These are phyloP conservation scores for Lycium ferocissimum DNA, from an alignment of 257 asterid genomes.

Conservation along the genomic window DNA sequence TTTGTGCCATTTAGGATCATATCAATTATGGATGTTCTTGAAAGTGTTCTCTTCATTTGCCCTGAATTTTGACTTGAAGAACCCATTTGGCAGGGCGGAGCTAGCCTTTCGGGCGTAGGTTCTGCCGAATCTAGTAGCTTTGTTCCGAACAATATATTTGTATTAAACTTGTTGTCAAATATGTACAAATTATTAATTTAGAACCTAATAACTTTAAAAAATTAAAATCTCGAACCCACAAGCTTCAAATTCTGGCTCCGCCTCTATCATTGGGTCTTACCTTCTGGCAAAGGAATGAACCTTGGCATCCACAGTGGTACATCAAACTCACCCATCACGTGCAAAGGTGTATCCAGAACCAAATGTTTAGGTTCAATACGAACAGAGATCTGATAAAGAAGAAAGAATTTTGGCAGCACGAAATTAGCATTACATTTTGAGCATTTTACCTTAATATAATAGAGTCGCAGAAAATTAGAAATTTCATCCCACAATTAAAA, in stretches of 20 bases:
- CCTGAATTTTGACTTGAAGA: conserved; percentile 60
- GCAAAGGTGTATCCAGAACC: conserved; percentile 61
- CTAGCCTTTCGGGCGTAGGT: no score
- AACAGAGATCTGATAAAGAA: conserved; percentile 60
- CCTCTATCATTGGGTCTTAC: conserved; percentile 59
- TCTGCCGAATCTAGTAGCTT: no score
- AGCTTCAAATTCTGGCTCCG: no score
- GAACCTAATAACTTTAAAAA: no score
- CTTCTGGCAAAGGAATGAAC: conserved; percentile 79
- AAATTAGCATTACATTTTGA: not conserved
- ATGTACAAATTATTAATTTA: no score
- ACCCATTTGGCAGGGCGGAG: no score
- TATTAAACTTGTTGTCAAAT: no score
- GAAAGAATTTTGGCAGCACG: not conserved
- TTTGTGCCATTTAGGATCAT: no score
- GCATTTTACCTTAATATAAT: not conserved
- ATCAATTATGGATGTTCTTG: conserved; percentile 9
- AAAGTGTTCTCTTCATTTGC: conserved; percentile 41
- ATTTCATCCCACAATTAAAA: not conserved
- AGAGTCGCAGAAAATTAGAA: not conserved
- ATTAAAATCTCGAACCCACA: no score
- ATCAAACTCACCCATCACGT: conserved; percentile 75
- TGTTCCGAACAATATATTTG: no score
- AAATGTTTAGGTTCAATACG: conserved; percentile 71
- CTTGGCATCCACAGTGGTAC: conserved; percentile 81